Base-by-base conservation (phyloP, 495 filamentous ascomycete genomes). In the Penicillium soppii region DNA sequence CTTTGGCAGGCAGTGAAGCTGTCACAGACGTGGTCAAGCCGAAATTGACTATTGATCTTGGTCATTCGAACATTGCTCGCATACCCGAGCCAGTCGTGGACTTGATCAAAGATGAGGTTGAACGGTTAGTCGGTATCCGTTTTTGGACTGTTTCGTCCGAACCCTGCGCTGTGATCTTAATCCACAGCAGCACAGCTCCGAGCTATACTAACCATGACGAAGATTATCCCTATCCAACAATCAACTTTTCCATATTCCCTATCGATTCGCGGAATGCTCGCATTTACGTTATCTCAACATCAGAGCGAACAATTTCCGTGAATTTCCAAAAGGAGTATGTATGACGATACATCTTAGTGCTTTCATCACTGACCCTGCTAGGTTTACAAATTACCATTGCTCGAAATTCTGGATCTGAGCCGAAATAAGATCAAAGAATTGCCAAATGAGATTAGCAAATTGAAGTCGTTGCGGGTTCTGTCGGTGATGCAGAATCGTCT, bases 221-320 rank as follows among this genome's bases (percentile, higher is more conserved):
- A 96, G 91, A 59, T 80, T 96, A 40, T 92, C 91, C 16, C 73
- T 96, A 41, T 91, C 91, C 13, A 90, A 96, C 70, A 98, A 98
- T 66, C 84, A 85, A 43, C 71, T 96, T 16, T 79, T 85, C 27
- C 82, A 85, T 27, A 85, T 98, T 44, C 90, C 92, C 0, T 73
- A 82, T 26, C 83, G 88, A 26, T 90, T 98, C 56, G 80, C 87
- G n/a, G 86, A 90, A 58, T 95, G 94, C 68, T 87, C 81, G 26
- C 87, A 89, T 47, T 78, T 98, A 39, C 89, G 89, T 33, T 98
- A 98, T 63, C 83, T 98, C n/a, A 98, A 98, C 60, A 85, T 96
- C 43, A 78, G 92, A 54, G 85, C 85, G 39, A 98, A 98, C 63
- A 77, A 82, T 47, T 89, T 97, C 47, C 84, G 82, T 54, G 89